Percentiles rank a stretch among this genome's conserved stretches.
These are phyloP conservation scores for Solanum hybrid DNA, from an alignment of 305 asterid genomes.

Conservation along the genomic window DNA sequence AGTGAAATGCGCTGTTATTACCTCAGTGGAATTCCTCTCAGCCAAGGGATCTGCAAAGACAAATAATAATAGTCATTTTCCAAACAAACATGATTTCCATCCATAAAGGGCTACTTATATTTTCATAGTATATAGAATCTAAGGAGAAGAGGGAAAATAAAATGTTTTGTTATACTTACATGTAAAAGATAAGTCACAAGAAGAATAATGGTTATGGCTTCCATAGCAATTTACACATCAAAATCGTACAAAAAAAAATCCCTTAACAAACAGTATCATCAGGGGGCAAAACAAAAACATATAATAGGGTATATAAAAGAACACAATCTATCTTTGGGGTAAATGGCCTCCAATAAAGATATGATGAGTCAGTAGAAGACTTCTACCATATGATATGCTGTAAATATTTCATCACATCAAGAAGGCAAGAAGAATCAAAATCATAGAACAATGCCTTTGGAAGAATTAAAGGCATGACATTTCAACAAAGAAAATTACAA, in stretches of 20 bases:
- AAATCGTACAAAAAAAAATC: not conserved
- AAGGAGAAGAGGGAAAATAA: not conserved
- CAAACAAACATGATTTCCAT: not conserved
- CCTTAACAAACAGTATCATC: not conserved
- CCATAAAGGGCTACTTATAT: not conserved
- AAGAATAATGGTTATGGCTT: not conserved
- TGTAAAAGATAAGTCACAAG: not conserved
- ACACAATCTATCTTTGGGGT: not conserved
- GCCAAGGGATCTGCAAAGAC: slow-evolving; percentile 24
- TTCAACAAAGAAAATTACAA: not conserved
- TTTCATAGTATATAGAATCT: not conserved
- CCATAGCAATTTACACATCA: not conserved
- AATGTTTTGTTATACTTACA: not conserved
- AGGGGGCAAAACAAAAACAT: not conserved
- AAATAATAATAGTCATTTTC: not conserved
- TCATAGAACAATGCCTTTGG: not conserved
- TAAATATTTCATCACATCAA: not conserved
- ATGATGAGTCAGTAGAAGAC: not conserved
- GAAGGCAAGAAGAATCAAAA: not conserved
- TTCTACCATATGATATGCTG: not conserved
- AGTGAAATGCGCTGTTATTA: not conserved
- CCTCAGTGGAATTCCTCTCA: slow-evolving; percentile 20
- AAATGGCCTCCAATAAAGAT: not conserved
- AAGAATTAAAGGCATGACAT: not conserved
- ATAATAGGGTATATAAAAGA: not conserved